Evolutionary conservation across 805 yeast species (phyloP), one percentile per base, ranked within the genome.

Genomic region (Zygotorulaspora sp.): DNA sequence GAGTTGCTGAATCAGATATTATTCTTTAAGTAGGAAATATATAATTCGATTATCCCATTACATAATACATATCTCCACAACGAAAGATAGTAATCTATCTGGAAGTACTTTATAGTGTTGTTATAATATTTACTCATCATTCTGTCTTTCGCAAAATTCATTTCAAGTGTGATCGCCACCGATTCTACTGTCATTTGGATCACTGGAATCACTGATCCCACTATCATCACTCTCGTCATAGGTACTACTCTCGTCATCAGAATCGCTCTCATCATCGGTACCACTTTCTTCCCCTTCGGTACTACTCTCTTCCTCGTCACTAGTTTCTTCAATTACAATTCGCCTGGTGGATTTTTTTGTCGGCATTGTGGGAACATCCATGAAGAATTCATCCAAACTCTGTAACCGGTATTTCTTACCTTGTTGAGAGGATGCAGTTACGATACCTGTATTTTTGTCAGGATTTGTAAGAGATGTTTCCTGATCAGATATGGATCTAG

Each of bases 321-420:
- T 39, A 6, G 34, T 36, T 40, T 47, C 66, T 41, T 43, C 65
- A 35, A 53, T 50, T n/a, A 49, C 45, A 18, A 42, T 41, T 50
- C 38, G 45, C 41, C 28, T 38, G 25, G 11, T 41, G 23, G 30
- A 37, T 8, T 13, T 32, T 4, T 32, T 32, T 7, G 48, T 50
- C n/a, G 43, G 29, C 19, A 38, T 44, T 2, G 51, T 47, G 13
- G 68, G 62, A 10, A 72, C 62, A 42, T 71, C 71, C 2, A 74
- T 82, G 49, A 89, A 79, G 57, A 89, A 89, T 44, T 89, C 97
- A 53, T 89, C 97, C 40, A 89, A 63, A 40, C 89, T 83, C 57
- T 86, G 95, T 25, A 83, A 60, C 42, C 75, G 73, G 51, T 77
- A 80, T 37, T 66, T 69, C 45, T 61, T 65, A 9, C 61, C 64